Conservation (phyloP, 192 early-diverging fungal genomes). For the Podila minutissima region DNA sequence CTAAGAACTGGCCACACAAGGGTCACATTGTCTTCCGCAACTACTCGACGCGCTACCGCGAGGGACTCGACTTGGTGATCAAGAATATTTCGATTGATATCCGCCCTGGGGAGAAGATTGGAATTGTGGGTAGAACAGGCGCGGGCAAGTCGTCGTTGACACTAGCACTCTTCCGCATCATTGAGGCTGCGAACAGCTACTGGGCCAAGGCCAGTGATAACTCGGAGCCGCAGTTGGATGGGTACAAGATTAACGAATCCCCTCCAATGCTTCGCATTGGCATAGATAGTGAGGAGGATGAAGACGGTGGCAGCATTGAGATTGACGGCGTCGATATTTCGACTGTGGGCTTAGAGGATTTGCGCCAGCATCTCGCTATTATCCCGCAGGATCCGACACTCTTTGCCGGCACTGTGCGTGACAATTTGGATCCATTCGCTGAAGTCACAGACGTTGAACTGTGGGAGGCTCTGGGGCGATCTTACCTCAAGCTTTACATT, state of each 20-base stretch:
- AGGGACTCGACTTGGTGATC: slow-evolving; percentile 73
- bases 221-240: slow-evolving; percentile 67
- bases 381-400: slow-evolving; percentile 78
- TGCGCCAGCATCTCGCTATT: slow-evolving; percentile 79
- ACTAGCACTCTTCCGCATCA: slow-evolving; percentile 52
- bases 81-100: slow-evolving; percentile 73
- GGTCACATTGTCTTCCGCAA: slow-evolving; percentile 74
- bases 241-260: slow-evolving; percentile 67
- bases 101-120: slow-evolving; percentile 74
- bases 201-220: slow-evolving; percentile 63
- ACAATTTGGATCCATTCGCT: slow-evolving; percentile 88
- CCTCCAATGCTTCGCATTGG: slow-evolving; percentile 77
- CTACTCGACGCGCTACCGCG: slow-evolving; percentile 76
- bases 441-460: slow-evolving; percentile 76
- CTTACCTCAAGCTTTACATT: slow-evolving; percentile 59
- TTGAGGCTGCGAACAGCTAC: slow-evolving; percentile 38
- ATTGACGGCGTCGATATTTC: slow-evolving; percentile 83
- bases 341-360: slow-evolving; percentile 71
- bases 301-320: slow-evolving; percentile 64
- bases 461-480: slow-evolving; percentile 75
- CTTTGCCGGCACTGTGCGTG: slow-evolving; percentile 62
- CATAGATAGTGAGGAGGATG: slow-evolving; percentile 51
- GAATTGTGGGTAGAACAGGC: slow-evolving; percentile 79
- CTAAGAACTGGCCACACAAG: slow-evolving; percentile 66
- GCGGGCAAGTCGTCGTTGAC: slow-evolving; percentile 58